These are phyloP conservation scores for Penicillium coprophilum DNA, from an alignment of 495 filamentous ascomycete genomes.

Conservation along the genomic window DNA sequence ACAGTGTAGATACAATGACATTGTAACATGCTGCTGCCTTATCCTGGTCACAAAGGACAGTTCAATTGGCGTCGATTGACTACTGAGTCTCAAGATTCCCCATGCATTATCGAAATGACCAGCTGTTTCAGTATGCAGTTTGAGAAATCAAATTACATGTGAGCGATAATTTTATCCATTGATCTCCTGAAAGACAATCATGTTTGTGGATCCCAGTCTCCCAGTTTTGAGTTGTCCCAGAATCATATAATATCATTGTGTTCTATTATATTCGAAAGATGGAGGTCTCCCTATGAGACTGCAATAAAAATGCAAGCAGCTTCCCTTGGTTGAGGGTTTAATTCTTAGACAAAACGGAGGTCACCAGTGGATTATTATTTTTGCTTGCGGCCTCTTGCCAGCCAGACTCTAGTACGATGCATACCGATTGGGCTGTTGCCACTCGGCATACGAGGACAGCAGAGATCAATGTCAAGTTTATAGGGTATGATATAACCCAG, in stretches of 20 bases:
- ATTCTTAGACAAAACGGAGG: not conserved
- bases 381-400: not conserved
- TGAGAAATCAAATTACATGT: too few relatives aligned
- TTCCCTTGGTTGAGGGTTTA: not conserved
- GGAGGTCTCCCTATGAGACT: not conserved
- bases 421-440: not conserved
- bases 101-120: too few relatives aligned
- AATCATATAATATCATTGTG: not conserved
- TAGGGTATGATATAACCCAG: not conserved
- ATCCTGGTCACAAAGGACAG: too few relatives aligned
- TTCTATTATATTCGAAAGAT: not conserved
- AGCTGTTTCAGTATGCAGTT: too few relatives aligned
- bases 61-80: too few relatives aligned
- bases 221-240: not conserved
- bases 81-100: too few relatives aligned
- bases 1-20: too few relatives aligned
- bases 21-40: too few relatives aligned
- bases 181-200: too few relatives aligned
- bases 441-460: not conserved
- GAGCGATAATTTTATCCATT: too few relatives aligned
- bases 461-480: not conserved
- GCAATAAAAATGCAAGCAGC: not conserved
- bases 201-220: too few relatives aligned
- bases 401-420: not conserved
- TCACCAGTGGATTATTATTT: not conserved